A percentile compares a stretch with the other conserved stretches of the same genome.
Conservation (phyloP, 164 flowering plant species). For the Vitis amurensis region DNA sequence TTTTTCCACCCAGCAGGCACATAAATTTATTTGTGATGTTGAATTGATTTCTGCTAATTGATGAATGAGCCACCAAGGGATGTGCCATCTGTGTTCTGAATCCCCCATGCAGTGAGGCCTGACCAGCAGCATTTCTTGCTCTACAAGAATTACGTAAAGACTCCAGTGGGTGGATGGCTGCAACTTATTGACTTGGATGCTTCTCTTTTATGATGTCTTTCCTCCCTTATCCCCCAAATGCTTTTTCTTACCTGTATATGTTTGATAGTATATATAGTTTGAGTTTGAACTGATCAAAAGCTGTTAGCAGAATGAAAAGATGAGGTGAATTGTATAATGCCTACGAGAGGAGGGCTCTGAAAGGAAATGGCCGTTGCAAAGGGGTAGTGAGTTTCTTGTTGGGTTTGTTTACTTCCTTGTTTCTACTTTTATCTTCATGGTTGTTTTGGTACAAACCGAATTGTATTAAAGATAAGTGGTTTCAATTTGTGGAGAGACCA, state of each 20-base stretch:
- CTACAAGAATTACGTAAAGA: slow-evolving; percentile 6
- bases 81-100: slow-evolving; percentile 5
- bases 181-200: slow-evolving; percentile 1
- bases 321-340: slow-evolving; percentile 10
- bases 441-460: too few relatives aligned
- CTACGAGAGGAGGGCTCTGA: slow-evolving; percentile 15
- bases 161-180: slow-evolving; percentile 16
- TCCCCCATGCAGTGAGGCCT: slow-evolving; percentile 9
- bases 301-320: slow-evolving; percentile 20
- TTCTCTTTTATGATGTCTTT: not conserved
- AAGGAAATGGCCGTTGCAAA: slow-evolving; percentile 6
- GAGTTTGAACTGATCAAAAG: slow-evolving; percentile 16
- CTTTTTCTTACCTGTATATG: slow-evolving; percentile 23
- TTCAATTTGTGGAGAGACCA: too few relatives aligned
- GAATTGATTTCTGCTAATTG: slow-evolving; percentile 11
- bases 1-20: slow-evolving; percentile 38
- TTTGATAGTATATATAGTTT: slow-evolving; percentile 24
- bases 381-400: not conserved
- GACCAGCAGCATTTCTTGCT: slow-evolving; percentile 10
- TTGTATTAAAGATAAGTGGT: too few relatives aligned
- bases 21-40: slow-evolving; percentile 7
- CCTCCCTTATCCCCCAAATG: not conserved
- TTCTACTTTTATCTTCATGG: not conserved
- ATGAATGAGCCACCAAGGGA: slow-evolving; percentile 7
- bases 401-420: not conserved